These are phyloP conservation scores for Citrus sp. DNA, from an alignment of 345 rosid species.

Conservation along the genomic window DNA sequence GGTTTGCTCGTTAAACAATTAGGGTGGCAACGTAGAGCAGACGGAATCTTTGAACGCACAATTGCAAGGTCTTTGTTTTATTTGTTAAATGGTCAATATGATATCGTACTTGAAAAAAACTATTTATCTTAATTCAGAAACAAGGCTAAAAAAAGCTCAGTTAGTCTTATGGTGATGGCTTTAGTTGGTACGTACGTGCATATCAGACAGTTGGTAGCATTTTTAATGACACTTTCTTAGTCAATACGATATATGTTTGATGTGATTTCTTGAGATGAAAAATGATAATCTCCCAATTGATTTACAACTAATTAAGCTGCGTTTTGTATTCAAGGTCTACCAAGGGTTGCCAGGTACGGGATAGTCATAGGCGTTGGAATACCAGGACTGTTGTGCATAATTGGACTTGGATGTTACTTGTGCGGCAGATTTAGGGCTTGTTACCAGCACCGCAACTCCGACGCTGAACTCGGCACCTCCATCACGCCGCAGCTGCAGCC, in stretches of 20 bases:
- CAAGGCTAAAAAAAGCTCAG: no score
- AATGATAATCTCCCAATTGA: no score
- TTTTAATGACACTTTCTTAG: not conserved
- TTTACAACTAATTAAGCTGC: not conserved
- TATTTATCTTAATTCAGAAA: not conserved
- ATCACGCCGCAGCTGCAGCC: not conserved
- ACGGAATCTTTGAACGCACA: not conserved
- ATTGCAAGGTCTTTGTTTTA: not conserved
- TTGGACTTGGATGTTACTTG: conserved; percentile 29
- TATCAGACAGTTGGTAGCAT: no score
- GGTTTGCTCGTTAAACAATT: not conserved
- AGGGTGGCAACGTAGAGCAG: not conserved
- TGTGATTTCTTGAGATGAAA: not conserved
- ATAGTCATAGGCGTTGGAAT: conserved; percentile 46
- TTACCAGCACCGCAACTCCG: not conserved
- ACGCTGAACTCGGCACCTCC: not conserved
- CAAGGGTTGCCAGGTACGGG: conserved; percentile 48
- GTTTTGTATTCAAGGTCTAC: conserved; percentile 18
- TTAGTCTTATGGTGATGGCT: no score
- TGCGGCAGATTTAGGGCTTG: conserved; percentile 15
- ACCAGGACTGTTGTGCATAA: conserved; percentile 39
- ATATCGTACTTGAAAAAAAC: not conserved
- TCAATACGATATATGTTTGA: not conserved
- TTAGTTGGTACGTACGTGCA: no score
- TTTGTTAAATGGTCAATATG: not conserved